phyloP scores from a whole-genome alignment of 108 stramenopile species.

The Parmales sp. region DNA sequence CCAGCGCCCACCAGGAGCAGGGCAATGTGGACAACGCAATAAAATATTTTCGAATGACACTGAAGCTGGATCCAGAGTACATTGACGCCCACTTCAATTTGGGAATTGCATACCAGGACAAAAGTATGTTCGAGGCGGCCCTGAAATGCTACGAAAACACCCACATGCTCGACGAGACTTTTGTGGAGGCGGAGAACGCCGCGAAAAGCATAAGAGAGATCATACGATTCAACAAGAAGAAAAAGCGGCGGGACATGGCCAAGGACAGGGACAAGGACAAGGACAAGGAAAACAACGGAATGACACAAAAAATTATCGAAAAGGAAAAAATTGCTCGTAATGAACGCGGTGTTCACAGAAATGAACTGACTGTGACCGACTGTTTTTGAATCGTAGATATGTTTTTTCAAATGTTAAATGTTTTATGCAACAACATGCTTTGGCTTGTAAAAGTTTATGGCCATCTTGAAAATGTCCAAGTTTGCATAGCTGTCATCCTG shows the following conservation, averaged over 20 bases:
- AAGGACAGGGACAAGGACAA: not conserved
- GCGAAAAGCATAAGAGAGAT: not conserved
- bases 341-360: no score
- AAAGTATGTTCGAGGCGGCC: not conserved
- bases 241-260: not conserved
- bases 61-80: not conserved
- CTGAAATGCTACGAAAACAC: slow-evolving; percentile 7
- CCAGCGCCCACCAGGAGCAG: not conserved
- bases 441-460: no score
- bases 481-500: no score
- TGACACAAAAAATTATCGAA: no score
- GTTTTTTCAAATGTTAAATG: no score
- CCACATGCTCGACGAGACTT: not conserved
- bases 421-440: no score
- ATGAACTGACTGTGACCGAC: no score
- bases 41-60: not conserved
- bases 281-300: no score
- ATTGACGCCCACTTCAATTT: slow-evolving; percentile 17
- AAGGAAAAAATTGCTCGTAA: no score
- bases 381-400: no score
- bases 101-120: slow-evolving; percentile 10
- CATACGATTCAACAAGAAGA: not conserved
- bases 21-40: not conserved
- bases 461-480: no score
- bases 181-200: not conserved